Evolutionary conservation across 2,329 filamentous ascomycete genomes (phyloP), one percentile per base, ranked within the genome.

Genomic region (Venturiaceae sp.): DNA sequence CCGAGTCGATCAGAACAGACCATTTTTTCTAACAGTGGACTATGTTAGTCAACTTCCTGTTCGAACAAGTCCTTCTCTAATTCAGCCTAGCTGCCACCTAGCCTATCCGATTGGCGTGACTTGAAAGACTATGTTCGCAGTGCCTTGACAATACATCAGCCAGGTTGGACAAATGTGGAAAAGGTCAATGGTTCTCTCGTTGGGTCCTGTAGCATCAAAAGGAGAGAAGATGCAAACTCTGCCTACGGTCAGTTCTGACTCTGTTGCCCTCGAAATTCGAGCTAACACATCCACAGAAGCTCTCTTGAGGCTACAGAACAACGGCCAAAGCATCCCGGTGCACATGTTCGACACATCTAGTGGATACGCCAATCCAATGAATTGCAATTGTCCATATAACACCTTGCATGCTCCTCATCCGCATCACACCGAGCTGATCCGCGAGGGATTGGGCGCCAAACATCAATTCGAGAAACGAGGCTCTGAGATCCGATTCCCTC

Each of bases 321-420:
- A 55, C 32, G 46, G 28, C 32, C 36, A 34, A 47, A 30, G 4
- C 34, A 11, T 39, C 30, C 13, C 41, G 69, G 68, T 62, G 9
- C 55, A 68, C 60, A 59, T 57, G 34, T 63, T 61, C 23, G 61
- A 62, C 28, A 59, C 54, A 9, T 61, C 61, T 13, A 32, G 67
- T 54, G 41, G 61, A 64, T 1, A 64, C 64, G 33, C 71, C 46
- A 61, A 63, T 16, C 55, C 71, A 44, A 60, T 70, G 46, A 66
- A 64, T 55, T 73, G 71, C 62, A 73, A 72, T 57, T 73, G 71
- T 58, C 65, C 62, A 6, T 56, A 61, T 6, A 50, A 26, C 44
- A n/a, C 26, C 13, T 50, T 50, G 56, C 64, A 33, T 71, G 70
- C 33, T 60, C 34, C 67, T 66, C 19, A 68, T 72, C 33, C 66